phyloP scores from a whole-genome alignment of 768 basidiomycete species.

The Pisolithus orientalis region DNA sequence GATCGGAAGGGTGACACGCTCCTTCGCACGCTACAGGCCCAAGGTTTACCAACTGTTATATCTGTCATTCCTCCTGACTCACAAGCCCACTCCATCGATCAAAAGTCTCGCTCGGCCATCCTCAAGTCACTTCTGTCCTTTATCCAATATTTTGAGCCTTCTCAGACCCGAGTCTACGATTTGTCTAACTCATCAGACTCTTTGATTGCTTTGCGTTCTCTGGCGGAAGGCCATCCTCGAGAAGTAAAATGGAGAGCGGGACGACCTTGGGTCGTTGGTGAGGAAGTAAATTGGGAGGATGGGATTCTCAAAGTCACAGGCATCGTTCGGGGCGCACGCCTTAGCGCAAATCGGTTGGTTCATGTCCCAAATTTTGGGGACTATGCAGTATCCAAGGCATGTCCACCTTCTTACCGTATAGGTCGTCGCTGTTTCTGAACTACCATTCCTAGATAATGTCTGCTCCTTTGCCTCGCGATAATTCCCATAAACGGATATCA shows the following conservation, averaged over 20 bases:
- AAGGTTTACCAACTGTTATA: constrained; percentile 82
- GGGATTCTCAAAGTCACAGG: constrained; percentile 74
- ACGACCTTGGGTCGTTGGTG: constrained; percentile 69
- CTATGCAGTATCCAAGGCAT: constrained; percentile 75
- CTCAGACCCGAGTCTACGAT: constrained; percentile 72
- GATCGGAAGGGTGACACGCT: constrained; percentile 81
- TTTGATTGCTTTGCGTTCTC: constrained; percentile 62
- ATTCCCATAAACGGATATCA: constrained; percentile 28
- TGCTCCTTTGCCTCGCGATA: constrained; percentile 38
- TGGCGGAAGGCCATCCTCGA: constrained; percentile 81
- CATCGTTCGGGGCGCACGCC: constrained; percentile 64
- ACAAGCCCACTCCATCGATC: constrained; percentile 39
- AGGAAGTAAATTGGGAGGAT: constrained; percentile 57
- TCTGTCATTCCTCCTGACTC: constrained; percentile 60
- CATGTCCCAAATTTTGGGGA: constrained; percentile 88
- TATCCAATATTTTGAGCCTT: constrained; percentile 90
- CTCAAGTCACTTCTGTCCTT: constrained; percentile 90
- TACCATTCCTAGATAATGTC: constrained; percentile 57
- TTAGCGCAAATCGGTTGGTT: constrained; percentile 80
- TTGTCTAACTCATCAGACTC: constrained; percentile 57
- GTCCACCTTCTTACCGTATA: constrained; percentile 9
- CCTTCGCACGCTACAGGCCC: constrained; percentile 81
- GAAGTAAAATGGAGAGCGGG: constrained; percentile 82
- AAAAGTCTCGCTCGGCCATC: constrained; percentile 60
- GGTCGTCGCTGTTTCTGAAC: neutral